phyloP scores from a whole-genome alignment of 192 early-diverging fungal genomes.

The Entomortierella beljakovae region DNA sequence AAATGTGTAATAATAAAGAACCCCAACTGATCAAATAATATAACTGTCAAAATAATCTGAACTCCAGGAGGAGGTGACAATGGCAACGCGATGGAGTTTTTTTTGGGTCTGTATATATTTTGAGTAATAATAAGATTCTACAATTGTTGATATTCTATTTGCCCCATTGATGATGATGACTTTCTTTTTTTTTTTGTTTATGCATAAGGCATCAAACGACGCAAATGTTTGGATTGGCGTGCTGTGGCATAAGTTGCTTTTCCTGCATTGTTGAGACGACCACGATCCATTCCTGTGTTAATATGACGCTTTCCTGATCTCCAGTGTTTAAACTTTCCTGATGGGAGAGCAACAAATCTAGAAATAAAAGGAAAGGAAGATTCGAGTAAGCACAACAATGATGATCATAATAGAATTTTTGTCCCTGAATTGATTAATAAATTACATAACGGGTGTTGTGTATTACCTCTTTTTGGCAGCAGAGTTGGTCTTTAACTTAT shows the following conservation, averaged over 20 bases:
- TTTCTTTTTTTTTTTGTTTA: neutral
- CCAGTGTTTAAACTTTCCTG: conserved; percentile 57
- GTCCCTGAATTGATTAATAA: neutral
- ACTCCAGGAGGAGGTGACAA: no score
- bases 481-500: conserved; percentile 55
- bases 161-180: neutral
- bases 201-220: conserved; percentile 54
- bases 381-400: no score
- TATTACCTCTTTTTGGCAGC: conserved; percentile 54
- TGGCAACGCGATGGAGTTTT: no score
- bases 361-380: conserved; percentile 22
- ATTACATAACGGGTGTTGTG: no score
- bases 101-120: no score
- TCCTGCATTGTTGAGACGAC: conserved; percentile 52
- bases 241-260: conserved; percentile 16
- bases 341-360: conserved; percentile 51
- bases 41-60: no score
- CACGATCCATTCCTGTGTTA: conserved; percentile 56
- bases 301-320: conserved; percentile 56
- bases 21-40: no score
- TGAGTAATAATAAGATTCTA: no score
- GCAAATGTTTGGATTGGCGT: conserved; percentile 47
- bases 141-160: no score
- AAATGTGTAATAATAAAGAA: no score
- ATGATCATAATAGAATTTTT: no score